These are phyloP conservation scores for Houttuynia cordata DNA, from an alignment of 164 flowering plant species.

Conservation along the genomic window DNA sequence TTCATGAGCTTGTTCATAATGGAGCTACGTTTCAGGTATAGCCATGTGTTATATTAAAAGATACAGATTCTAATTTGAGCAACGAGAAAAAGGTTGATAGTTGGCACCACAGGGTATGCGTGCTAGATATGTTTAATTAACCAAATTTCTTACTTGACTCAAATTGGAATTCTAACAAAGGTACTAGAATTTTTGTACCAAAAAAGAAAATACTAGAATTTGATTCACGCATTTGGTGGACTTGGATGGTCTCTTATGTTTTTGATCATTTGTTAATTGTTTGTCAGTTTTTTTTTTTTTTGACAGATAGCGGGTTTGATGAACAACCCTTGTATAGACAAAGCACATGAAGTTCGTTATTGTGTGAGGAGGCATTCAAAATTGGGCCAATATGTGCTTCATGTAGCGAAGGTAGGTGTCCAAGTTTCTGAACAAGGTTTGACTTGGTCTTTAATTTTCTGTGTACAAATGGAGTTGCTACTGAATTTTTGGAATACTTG, in stretches of 20 bases:
- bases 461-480: not conserved
- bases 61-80: no score
- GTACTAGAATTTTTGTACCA: no score
- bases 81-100: no score
- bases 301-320: conserved; percentile 89
- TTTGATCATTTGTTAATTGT: no score
- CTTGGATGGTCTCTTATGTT: no score
- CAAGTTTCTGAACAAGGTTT: not conserved
- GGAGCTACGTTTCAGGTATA: conserved; percentile 93
- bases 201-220: no score
- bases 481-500: conserved; percentile 19
- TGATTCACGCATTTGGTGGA: no score
- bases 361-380: conserved; percentile 55
- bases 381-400: conserved; percentile 78
- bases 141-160: no score
- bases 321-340: conserved; percentile 67
- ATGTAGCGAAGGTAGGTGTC: conserved; percentile 76
- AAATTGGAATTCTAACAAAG: no score
- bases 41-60: no score
- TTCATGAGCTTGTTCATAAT: conserved; percentile 79
- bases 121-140: no score
- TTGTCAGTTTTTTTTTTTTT: not conserved
- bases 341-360: conserved; percentile 69
- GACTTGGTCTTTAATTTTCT: not conserved
- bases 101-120: no score